Evolutionary conservation across 2,329 filamentous ascomycete species (phyloP), one percentile per base, ranked within the genome.

Genomic region (Fusarium sp.): DNA sequence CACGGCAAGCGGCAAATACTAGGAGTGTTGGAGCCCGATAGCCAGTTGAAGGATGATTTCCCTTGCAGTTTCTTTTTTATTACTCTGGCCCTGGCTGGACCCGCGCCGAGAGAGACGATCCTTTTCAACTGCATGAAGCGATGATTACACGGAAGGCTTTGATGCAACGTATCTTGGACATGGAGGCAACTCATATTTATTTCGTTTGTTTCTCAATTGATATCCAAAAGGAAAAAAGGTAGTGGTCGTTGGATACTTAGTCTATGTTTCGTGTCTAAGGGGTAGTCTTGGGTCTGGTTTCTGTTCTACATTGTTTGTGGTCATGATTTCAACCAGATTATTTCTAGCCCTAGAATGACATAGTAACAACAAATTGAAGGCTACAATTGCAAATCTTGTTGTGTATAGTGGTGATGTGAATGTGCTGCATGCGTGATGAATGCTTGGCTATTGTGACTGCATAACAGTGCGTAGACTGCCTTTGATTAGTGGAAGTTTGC

Each of bases 51-150:
- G 60, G 49, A 60, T 52, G 41, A 31, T 35, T 46, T 62, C 46
- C 45, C 50, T 50, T 70, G 66, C 68, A 76, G 64, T 71, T 72
- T 53, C 47, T 39, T 68, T 56, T 59, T 68, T 53, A 46, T 68
- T 71, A 72, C 69, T 77, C 72, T 58, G 75, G 73, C 69, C 35
- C 62, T 72, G 76, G 76, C 76, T 72, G 76, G 76, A 75, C 76
- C 65, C 65, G 59, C 62, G 71, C 70, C 71, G 72, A 57, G 75
- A 76, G 68, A 77, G 63, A 56, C 66, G 66, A 68, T 75, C 68
- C 45, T 62, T 75, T 22, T 42, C 29, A 58, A 75, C 69, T 77
- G 74, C 71, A 75, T 69, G 65, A 67, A 65, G 65, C 62, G 57
- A 75, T 49, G 66, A 60, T 55, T 57, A 50, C 38, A 65, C 58